These are phyloP conservation scores for Cytospora paraplurivora DNA, from an alignment of 2,329 filamentous ascomycete species.

Conservation along the genomic window DNA sequence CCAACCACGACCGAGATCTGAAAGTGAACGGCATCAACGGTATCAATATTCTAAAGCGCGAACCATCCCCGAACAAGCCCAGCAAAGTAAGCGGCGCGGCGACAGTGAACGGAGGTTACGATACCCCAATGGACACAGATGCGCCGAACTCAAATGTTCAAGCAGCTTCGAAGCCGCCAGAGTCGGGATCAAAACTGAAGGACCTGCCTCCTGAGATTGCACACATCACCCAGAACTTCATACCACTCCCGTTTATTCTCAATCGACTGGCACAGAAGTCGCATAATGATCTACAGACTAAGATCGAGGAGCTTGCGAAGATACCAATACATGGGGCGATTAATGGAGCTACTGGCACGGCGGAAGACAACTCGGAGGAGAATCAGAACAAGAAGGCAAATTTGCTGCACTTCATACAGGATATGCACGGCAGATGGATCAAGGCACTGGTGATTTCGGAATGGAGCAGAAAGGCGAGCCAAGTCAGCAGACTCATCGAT, in stretches of 20 bases:
- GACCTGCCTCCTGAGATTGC: slow-evolving; percentile 62
- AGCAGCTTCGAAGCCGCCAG: slow-evolving; percentile 32
- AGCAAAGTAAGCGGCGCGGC: slow-evolving; percentile 37
- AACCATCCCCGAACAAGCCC: slow-evolving; percentile 39
- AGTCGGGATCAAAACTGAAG: slow-evolving; percentile 45
- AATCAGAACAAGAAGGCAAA: slow-evolving; percentile 76
- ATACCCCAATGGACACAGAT: slow-evolving; percentile 33
- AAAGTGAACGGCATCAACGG: slow-evolving; percentile 50
- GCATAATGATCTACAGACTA: slow-evolving; percentile 74
- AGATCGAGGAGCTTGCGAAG: slow-evolving; percentile 69
- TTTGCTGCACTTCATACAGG: slow-evolving; percentile 76
- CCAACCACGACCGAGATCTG: slow-evolving; percentile 57
- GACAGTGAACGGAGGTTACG: slow-evolving; percentile 36
- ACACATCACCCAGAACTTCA: slow-evolving; percentile 76
- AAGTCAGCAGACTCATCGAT: slow-evolving; percentile 87
- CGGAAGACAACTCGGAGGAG: slow-evolving; percentile 61
- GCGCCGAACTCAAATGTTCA: slow-evolving; percentile 29
- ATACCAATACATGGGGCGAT: slow-evolving; percentile 60
- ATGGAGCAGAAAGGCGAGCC: slow-evolving; percentile 79
- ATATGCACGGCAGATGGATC: slow-evolving; percentile 83
- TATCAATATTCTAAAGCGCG: slow-evolving; percentile 34
- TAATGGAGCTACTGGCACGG: slow-evolving; percentile 49
- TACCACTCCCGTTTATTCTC: slow-evolving; percentile 74
- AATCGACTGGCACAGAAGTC: slow-evolving; percentile 80
- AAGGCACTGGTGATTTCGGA: slow-evolving; percentile 88